Percentiles rank a stretch among this genome's conserved stretches.
Conservation (phyloP, 805 yeast genomes). For the Pichia pseudocactophila region DNA sequence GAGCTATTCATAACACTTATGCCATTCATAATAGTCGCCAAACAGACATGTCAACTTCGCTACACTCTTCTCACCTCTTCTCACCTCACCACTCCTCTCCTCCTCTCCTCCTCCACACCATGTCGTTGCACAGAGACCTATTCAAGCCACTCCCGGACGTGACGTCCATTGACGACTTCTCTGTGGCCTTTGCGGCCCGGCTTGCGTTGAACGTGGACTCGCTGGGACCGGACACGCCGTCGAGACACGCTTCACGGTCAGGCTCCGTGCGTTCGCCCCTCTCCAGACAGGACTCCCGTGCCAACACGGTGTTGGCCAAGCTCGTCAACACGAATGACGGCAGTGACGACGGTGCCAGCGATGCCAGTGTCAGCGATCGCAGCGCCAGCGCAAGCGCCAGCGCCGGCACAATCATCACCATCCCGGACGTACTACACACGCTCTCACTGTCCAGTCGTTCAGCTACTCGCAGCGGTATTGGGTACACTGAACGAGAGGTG, state of each 20-base stretch:
- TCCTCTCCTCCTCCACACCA: too few relatives aligned
- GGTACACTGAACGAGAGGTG: constrained; percentile 39
- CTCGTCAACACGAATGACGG: constrained; percentile 17
- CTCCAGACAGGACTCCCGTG: constrained; percentile 21
- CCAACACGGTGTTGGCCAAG: constrained; percentile 20
- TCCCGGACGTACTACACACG: constrained; percentile 38
- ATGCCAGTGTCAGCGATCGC: too few relatives aligned
- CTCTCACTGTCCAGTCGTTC: constrained; percentile 25
- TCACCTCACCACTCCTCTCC: too few relatives aligned
- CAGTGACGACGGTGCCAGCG: too few relatives aligned
- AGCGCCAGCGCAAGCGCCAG: too few relatives aligned
- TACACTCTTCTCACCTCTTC: too few relatives aligned
- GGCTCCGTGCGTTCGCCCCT: constrained; percentile 8
- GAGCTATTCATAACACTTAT: too few relatives aligned
- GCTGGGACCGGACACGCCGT: not conserved
- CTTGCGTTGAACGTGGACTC: not conserved
- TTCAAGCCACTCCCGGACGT: too few relatives aligned
- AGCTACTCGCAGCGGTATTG: constrained; percentile 32
- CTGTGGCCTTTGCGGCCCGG: not conserved
- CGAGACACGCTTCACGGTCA: not conserved
- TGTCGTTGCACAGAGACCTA: too few relatives aligned
- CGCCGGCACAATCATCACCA: constrained; percentile 21
- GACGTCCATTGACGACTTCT: not conserved
- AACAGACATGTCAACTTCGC: too few relatives aligned
- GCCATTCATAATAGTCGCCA: too few relatives aligned